phyloP scores from a whole-genome alignment of 768 basidiomycete species.

The Amanita muscaria region DNA sequence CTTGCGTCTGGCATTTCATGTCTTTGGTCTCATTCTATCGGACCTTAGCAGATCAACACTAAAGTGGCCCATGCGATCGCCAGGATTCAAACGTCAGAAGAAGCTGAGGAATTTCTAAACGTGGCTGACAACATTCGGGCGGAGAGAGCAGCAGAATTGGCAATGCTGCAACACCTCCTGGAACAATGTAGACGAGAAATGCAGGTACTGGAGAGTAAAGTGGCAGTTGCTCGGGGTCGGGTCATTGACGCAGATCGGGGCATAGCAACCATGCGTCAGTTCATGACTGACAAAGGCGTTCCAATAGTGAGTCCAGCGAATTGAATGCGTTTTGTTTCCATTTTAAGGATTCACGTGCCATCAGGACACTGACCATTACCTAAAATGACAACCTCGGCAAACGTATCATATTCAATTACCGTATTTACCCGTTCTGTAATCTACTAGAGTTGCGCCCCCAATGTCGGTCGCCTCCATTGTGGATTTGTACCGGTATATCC shows the following conservation, averaged over 20 bases:
- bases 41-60: constrained; percentile 3
- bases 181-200: constrained; percentile 5
- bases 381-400: no score
- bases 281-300: constrained; percentile 5
- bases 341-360: no score
- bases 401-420: no score
- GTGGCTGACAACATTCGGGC: constrained; percentile 3
- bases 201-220: constrained; percentile 3
- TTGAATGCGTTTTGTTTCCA: not conserved
- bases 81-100: not conserved
- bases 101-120: constrained; percentile 1
- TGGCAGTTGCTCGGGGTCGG: not conserved
- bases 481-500: constrained; percentile 40
- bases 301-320: not conserved
- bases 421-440: not conserved
- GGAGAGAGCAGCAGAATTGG: constrained; percentile 6
- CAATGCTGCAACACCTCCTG: constrained; percentile 1
- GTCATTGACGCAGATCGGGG: constrained; percentile 4
- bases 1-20: no score
- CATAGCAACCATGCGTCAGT: constrained; percentile 1
- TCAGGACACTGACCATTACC: no score
- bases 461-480: constrained; percentile 31
- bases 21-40: no score
- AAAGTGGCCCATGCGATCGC: constrained; percentile 4
- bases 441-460: constrained; percentile 1